Evolutionary conservation across 352 stramenopile genomes (phyloP).

Genomic region (Globisporangium okanoganense): DNA sequence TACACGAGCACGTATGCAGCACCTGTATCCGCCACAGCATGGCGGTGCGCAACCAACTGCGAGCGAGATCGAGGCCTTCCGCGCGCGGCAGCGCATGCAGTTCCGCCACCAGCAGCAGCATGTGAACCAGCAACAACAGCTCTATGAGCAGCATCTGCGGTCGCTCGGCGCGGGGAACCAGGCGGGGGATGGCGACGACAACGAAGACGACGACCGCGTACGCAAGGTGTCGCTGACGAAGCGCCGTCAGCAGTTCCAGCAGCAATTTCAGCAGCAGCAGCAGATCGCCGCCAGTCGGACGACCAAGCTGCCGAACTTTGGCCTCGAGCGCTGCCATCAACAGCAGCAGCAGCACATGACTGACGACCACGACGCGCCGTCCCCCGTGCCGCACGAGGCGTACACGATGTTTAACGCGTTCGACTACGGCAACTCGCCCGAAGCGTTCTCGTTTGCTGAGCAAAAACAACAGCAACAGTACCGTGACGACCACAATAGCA

Average conservation of each 20-base stretch:
- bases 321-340: neutral
- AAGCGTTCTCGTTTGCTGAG: constrained; percentile 25
- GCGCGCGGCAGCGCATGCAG: constrained; percentile 32
- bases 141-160: constrained; percentile 10
- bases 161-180: constrained; percentile 16
- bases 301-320: constrained; percentile 10
- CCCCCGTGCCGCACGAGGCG: constrained; percentile 13
- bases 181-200: constrained; percentile 2
- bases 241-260: constrained; percentile 23
- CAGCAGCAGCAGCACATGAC: constrained; percentile 19
- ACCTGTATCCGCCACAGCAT: neutral
- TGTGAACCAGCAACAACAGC: neutral
- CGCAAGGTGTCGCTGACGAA: constrained; percentile 37
- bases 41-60: neutral
- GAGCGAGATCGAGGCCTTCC: constrained; percentile 39
- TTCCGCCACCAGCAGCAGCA: constrained; percentile 20
- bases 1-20: neutral
- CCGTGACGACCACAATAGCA: constrained; percentile 3
- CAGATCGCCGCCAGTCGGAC: neutral
- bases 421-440: constrained; percentile 36
- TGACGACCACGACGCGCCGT: constrained; percentile 16
- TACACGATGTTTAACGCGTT: constrained; percentile 38
- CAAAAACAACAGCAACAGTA: constrained; percentile 2
- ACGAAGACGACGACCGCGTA: constrained; percentile 29
- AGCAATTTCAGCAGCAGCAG: neutral